phyloP scores from a whole-genome alignment of 176 grass and related monocot species.

The Miscanthus lutarioriparius region DNA sequence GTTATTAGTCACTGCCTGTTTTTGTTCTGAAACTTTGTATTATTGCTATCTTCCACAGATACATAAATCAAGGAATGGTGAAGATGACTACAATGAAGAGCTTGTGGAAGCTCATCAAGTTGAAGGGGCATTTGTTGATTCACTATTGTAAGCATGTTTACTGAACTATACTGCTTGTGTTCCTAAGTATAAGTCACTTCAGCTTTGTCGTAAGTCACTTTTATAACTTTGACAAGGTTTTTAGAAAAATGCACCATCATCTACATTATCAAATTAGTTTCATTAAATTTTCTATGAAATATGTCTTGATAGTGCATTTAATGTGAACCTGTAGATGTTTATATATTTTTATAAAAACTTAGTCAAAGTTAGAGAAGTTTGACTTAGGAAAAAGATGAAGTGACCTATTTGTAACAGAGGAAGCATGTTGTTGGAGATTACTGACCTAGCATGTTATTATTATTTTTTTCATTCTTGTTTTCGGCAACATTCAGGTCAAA shows the following conservation, averaged over 20 bases:
- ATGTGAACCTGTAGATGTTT: background rate
- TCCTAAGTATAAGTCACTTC: background rate
- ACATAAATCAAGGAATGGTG: constrained; percentile 58
- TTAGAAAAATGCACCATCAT: background rate
- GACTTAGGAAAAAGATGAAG: background rate
- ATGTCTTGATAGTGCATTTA: background rate
- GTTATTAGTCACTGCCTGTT: background rate
- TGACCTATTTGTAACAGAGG: background rate
- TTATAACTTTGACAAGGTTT: background rate
- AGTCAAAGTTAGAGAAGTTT: background rate
- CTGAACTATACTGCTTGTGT: constrained; percentile 12
- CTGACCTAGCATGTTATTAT: constrained; percentile 10
- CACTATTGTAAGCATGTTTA: constrained; percentile 65
- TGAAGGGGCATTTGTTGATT: constrained; percentile 92
- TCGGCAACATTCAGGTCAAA: constrained; percentile 60
- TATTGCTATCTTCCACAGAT: constrained; percentile 53
- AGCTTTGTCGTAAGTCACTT: background rate
- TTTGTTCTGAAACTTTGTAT: constrained; percentile 32
- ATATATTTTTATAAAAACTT: background rate
- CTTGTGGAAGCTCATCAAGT: constrained; percentile 73
- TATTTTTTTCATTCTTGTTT: constrained; percentile 10
- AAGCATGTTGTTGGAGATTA: constrained; percentile 13
- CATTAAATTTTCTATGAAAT: background rate
- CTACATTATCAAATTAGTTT: background rate
- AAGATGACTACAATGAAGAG: constrained; percentile 75